Base-by-base conservation (phyloP, 352 stramenopile genomes). In the Globisporangium paddicum region DNA sequence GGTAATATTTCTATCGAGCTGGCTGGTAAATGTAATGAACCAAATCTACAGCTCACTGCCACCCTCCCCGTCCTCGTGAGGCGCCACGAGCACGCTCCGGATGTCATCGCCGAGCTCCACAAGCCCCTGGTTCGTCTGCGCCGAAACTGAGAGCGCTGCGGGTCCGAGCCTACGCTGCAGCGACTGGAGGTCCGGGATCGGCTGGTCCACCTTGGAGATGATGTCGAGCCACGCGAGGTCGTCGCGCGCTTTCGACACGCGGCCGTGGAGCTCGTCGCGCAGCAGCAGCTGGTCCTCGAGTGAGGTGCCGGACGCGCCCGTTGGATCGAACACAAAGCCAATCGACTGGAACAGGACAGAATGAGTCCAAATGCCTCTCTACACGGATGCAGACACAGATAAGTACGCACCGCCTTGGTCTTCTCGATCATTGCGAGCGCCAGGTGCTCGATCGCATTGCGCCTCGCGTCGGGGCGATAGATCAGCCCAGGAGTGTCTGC, bases 271-370 rank as follows among this genome's bases (percentile, higher is more conserved):
- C 63, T 95, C 85, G n/a, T 90, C 67, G 10, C 83, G 81, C 44
- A 95, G 71, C 25, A 75, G 56, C 16, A 95, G 37, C 48, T 95
- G 85, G 50, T 90, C 77, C 2, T 56, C 45, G 25, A 87, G 69
- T 0, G 78, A 55, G 8, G 83, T 91, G 9, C 83, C 83, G n/a
- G 81, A 93, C 21, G 58, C 52, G 0, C 75, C 82, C 0, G 82
- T 90, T 48, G 85, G 82, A 38, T 95, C 85, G 41, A 95, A 90
- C 21, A 95, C 85, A 69, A 93, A 95, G 45, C 85, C 85, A 34
- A 93, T 87, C 3, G 81, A 81, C 83, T 92, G n/a, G n/a, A n/a
- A n/a, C n/a, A n/a, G n/a, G n/a, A n/a, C n/a, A n/a, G n/a, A 5
- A 21, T 44, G 16, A 44, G 37, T 44, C 16, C n/a, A 18, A 19